phyloP scores from a whole-genome alignment of 2,329 filamentous ascomycete species.

The Aspergillus chevalieri region DNA sequence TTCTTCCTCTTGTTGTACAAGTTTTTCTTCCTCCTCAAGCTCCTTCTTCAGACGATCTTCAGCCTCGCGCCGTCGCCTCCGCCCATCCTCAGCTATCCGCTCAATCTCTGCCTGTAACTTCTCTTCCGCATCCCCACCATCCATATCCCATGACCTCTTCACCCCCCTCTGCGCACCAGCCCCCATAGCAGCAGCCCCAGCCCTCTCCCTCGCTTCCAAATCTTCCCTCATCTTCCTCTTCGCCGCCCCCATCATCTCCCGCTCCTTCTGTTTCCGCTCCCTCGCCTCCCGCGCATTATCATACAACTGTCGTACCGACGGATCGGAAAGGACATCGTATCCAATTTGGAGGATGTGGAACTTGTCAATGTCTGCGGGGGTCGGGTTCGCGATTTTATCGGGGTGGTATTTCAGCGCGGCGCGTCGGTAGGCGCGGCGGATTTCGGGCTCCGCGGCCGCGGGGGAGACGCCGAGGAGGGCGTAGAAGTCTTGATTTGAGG shows the following conservation, averaged over 20 bases:
- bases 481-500: conserved; percentile 68
- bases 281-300: conserved; percentile 68
- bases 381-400: conserved; percentile 73
- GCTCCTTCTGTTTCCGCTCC: conserved; percentile 62
- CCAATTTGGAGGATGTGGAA: conserved; percentile 83
- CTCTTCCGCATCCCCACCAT: conserved; percentile 39
- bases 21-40: conserved; percentile 35
- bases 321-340: conserved; percentile 73
- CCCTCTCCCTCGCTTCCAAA: conserved; percentile 68
- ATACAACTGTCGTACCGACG: conserved; percentile 67
- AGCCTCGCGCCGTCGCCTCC: conserved; percentile 46
- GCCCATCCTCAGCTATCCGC: conserved; percentile 49
- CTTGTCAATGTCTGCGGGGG: conserved; percentile 62
- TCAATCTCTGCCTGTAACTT: conserved; percentile 50
- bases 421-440: conserved; percentile 77
- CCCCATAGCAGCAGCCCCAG: conserved; percentile 31
- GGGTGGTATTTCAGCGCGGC: conserved; percentile 87
- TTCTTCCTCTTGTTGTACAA: conserved; percentile 36
- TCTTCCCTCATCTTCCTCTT: conserved; percentile 77
- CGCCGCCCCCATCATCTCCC: conserved; percentile 66
- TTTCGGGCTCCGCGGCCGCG: conserved; percentile 61
- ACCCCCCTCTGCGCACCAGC: conserved; percentile 47
- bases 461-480: conserved; percentile 63
- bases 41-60: conserved; percentile 42
- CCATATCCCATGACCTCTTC: conserved; percentile 47